A percentile compares a stretch with the other conserved stretches of the same genome.
phyloP scores from a whole-genome alignment of 441 rosid species.

The Manihot esculenta region DNA sequence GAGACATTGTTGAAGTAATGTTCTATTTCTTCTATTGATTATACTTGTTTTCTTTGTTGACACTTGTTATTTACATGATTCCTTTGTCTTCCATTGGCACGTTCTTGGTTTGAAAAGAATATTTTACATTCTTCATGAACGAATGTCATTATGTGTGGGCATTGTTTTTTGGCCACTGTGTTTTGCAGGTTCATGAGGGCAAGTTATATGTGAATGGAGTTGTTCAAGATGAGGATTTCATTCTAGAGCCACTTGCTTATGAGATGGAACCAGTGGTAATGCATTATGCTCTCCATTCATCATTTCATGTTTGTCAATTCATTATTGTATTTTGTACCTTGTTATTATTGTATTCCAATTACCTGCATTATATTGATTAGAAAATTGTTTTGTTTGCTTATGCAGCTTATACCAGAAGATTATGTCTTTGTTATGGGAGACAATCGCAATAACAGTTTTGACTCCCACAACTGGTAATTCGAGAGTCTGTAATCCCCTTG shows the following conservation, averaged over 20 bases:
- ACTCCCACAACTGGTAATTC: constrained; percentile 86
- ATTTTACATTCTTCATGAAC: no score
- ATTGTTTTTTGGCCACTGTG: constrained; percentile 5
- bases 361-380: background rate
- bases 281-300: background rate
- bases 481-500: background rate
- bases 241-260: constrained; percentile 78
- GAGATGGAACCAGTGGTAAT: constrained; percentile 84
- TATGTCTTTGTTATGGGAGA: constrained; percentile 97
- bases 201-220: constrained; percentile 78
- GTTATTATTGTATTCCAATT: background rate
- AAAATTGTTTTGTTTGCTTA: background rate
- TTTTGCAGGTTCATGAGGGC: constrained; percentile 66
- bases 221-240: constrained; percentile 65
- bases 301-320: background rate
- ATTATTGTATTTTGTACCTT: background rate
- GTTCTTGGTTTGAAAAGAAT: background rate
- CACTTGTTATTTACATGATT: background rate
- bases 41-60: constrained; percentile 9
- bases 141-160: background rate
- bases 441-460: constrained; percentile 91
- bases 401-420: constrained; percentile 81
- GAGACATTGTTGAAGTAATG: constrained; percentile 80
- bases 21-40: constrained; percentile 24
- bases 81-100: background rate